Evolutionary conservation across 768 basidiomycete species (phyloP).

Genomic region (Amanita phalloides): DNA sequence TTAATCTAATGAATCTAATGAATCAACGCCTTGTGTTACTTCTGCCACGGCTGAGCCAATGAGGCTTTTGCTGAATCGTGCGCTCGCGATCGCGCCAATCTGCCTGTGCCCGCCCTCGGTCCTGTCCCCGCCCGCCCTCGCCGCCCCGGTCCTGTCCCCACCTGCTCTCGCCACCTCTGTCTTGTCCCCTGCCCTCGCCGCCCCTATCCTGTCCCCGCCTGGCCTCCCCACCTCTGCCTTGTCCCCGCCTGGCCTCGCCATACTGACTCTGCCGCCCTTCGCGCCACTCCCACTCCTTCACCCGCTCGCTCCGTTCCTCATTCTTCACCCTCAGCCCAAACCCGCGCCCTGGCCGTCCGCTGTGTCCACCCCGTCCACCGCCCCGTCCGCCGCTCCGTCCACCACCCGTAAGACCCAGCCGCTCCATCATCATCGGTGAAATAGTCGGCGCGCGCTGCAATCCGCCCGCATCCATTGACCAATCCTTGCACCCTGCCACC

Average conservation of each 20-base stretch:
- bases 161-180: neutral
- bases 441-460: constrained; percentile 41
- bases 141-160: neutral
- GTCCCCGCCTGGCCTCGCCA: neutral
- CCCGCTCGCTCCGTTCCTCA: neutral
- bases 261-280: neutral
- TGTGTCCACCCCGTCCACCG: neutral
- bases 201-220: neutral
- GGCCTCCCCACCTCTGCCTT: neutral
- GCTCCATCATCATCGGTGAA: constrained; percentile 32
- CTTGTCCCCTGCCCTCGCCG: neutral
- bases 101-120: neutral
- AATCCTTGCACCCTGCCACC: constrained; percentile 47
- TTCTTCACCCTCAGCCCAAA: neutral
- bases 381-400: neutral
- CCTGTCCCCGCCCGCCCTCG: neutral
- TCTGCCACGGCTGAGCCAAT: neutral
- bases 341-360: neutral
- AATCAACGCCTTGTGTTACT: no score
- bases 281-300: neutral
- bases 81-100: neutral
- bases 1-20: neutral
- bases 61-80: neutral
- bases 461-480: constrained; percentile 49
- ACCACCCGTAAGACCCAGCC: constrained; percentile 22